Base-by-base conservation (phyloP, 2,329 filamentous ascomycete species). In the Tricladium varicosporioides region DNA sequence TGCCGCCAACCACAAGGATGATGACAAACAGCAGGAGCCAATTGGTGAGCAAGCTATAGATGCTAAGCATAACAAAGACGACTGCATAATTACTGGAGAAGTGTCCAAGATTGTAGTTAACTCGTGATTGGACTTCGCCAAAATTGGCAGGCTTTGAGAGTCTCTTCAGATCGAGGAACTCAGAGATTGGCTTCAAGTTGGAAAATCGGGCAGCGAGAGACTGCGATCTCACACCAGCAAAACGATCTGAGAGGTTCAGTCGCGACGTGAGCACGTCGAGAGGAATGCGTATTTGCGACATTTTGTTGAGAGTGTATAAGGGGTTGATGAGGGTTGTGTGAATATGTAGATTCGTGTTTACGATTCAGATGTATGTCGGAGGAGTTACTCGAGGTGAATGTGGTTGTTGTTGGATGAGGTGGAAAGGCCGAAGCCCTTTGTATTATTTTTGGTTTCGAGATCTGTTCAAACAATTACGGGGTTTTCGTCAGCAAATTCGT, bases 61-160 rank as follows among this genome's bases (percentile, higher is more conserved):
- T 88, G 80, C 89, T 91, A 71, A 99, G 87, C 87, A 99, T 95
- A 68, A 89, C 80, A 73, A 97, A 96, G 67, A 97, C 84, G 63
- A 89, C 88, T 66, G 89, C 88, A 83, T 99, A 99, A 80, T 99
- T 99, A 87, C 91, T 97, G 61, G 92, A 95, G 81, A 96, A 99
- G 80, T 97, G 89, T 73, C 89, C 86, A 64, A 99, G 78, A 76
- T 99, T 99, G 86, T 97, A 97, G 81, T 95, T 96, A 78, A 96
- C 87, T 64, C 93, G 86, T 67, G 88, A 92, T 76, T 97, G 93
- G 63, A 91, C 85, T 75, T 97, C 92, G 64, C 79, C 79, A 69
- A 97, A 97, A 78, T 95, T 95, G 71, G 84, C 84, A 27, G 94
- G 94, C 79, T 97, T 99, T 65, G 91, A 96, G 56, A 99, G 70